A percentile compares a stretch with the other conserved stretches of the same genome.
Conservation (phyloP, 352 stramenopile genomes). For the Phytopythium delawarense region DNA sequence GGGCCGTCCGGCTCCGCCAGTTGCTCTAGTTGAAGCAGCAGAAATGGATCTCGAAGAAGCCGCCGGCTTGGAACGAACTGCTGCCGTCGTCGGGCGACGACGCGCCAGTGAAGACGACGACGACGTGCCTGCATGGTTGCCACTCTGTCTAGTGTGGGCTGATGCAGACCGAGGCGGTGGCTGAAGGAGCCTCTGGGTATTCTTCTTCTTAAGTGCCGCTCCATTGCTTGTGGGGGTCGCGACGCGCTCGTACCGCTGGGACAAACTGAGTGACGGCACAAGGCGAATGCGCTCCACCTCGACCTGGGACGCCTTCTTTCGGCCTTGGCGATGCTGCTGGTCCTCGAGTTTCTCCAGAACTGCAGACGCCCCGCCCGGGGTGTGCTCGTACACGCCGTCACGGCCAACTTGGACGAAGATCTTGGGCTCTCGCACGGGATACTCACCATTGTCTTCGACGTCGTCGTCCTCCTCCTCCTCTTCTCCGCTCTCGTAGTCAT, state of each 20-base stretch:
- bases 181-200: slow-evolving; percentile 4
- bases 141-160: not conserved
- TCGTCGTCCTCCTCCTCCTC: slow-evolving; percentile 20
- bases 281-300: slow-evolving; percentile 51
- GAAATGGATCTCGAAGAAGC: not conserved
- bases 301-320: slow-evolving; percentile 18
- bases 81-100: not conserved
- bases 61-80: not conserved
- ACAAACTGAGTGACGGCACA: slow-evolving; percentile 35
- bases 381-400: slow-evolving; percentile 35
- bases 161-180: not conserved
- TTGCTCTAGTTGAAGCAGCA: slow-evolving; percentile 1
- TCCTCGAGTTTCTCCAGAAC: slow-evolving; percentile 32
- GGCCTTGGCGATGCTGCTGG: slow-evolving; percentile 18
- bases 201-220: slow-evolving; percentile 11
- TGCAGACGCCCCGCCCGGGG: slow-evolving; percentile 20
- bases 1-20: not conserved
- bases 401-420: slow-evolving; percentile 45
- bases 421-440: slow-evolving; percentile 29
- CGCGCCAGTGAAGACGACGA: slow-evolving; percentile 1
- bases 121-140: not conserved
- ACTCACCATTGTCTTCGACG: slow-evolving; percentile 18
- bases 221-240: slow-evolving; percentile 18
- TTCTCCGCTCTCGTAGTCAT: slow-evolving; percentile 22
- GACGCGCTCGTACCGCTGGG: slow-evolving; percentile 41